Conservation (phyloP, 371 early-diverging fungal species). For the Mucor irregularis region DNA sequence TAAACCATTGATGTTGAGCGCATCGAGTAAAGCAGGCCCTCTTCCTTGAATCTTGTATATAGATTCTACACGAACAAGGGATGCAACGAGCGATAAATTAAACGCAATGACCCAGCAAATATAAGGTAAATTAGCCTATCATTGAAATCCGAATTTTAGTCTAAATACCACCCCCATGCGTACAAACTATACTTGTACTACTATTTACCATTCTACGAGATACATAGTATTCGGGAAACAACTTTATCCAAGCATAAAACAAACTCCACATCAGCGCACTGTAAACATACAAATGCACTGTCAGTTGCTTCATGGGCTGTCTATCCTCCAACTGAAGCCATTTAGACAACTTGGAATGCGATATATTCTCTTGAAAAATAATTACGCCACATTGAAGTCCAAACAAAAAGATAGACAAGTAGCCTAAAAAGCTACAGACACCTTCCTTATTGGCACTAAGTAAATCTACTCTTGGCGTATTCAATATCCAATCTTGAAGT, state of each 20-base stretch:
- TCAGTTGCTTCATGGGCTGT: constrained; percentile 1
- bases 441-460: constrained; percentile 94
- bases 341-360: neutral
- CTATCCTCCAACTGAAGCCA: neutral
- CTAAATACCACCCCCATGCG: no score
- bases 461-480: constrained; percentile 74
- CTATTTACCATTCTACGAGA: constrained; percentile 69
- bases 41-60: constrained; percentile 16
- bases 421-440: constrained; percentile 81
- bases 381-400: constrained; percentile 63
- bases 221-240: constrained; percentile 33
- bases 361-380: constrained; percentile 23
- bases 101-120: constrained; percentile 73
- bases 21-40: constrained; percentile 62
- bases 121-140: constrained; percentile 79
- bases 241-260: constrained; percentile 30
- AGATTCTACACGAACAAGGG: constrained; percentile 59
- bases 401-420: constrained; percentile 77
- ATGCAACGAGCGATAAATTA: constrained; percentile 57
- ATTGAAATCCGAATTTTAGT: neutral
- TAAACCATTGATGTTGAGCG: constrained; percentile 81
- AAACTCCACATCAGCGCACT: constrained; percentile 27
- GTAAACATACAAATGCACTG: constrained; percentile 14
- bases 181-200: neutral
- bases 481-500: constrained; percentile 74